A percentile compares a stretch with the other conserved stretches of the same genome.
Evolutionary conservation across 2,329 filamentous ascomycete genomes (phyloP).

Genomic region (Talaromyces sp.): DNA sequence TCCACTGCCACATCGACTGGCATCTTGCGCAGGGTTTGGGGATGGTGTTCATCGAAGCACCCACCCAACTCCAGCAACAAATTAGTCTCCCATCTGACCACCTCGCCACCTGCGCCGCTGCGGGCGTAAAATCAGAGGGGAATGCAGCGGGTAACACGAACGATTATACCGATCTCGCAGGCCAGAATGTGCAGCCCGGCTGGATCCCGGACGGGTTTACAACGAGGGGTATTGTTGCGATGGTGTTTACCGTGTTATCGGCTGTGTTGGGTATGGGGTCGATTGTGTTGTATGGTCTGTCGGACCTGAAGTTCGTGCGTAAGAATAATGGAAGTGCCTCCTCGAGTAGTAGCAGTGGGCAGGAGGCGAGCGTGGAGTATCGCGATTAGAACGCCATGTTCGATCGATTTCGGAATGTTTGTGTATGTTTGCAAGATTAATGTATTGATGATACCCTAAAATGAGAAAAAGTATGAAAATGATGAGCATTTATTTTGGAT

Average conservation of each 20-base stretch:
- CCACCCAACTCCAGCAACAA: conserved; percentile 57
- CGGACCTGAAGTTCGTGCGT: conserved; percentile 15
- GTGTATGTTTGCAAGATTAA: neutral
- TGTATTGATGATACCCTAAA: conserved; percentile 2
- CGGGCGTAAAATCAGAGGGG: conserved; percentile 52
- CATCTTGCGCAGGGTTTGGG: conserved; percentile 66
- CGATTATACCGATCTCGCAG: conserved; percentile 60
- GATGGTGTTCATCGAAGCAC: conserved; percentile 62
- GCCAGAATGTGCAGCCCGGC: conserved; percentile 54
- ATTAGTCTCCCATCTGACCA: conserved; percentile 51
- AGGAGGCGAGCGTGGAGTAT: neutral
- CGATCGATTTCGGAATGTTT: neutral
- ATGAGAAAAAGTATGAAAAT: neutral
- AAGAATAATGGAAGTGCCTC: neutral
- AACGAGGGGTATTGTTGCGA: conserved; percentile 63
- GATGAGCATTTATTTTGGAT: neutral
- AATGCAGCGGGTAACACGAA: conserved; percentile 70
- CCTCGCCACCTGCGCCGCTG: conserved; percentile 24
- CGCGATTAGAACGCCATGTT: neutral
- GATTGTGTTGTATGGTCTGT: conserved; percentile 50
- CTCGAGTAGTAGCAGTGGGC: neutral
- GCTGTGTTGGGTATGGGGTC: conserved; percentile 65
- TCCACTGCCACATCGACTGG: conserved; percentile 82
- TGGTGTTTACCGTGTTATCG: conserved; percentile 66
- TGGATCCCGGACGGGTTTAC: conserved; percentile 67